Base-by-base conservation (phyloP, 2,329 filamentous ascomycete species). In the Colletotrichum liaoningense region DNA sequence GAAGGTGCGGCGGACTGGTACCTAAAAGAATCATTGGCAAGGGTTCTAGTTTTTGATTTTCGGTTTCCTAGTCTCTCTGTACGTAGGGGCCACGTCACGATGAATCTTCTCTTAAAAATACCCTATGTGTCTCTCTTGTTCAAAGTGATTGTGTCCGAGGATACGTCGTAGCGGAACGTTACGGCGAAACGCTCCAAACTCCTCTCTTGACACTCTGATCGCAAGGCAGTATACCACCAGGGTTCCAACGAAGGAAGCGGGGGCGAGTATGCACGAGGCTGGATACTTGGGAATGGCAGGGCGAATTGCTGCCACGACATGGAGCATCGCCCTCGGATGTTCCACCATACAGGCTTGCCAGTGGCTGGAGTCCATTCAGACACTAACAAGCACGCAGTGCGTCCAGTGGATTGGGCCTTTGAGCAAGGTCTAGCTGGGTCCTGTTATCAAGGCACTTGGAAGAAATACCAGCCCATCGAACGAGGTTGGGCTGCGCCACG, bases 1-100 rank as follows among this genome's bases (percentile, higher is more conserved):
- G 73, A 75, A 75, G 74, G 74, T 75, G 73, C 67, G 69, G 72
- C 68, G 68, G 74, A 73, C 73, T 69, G 67, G 72, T 71, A 75
- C 72, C 71, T 74, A 72, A 70, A 74, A 75, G 72, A 75, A 67
- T 75, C 66, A 75, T 75, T 74, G 63, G 74, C 69, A 73, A 75
- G 59, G 74, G 72, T 75, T 73, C 69, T 69, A 69, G 72, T 73
- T 74, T 75, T 73, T 72, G 73, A 67, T 71, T 70, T 75, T 74
- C 63, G 63, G 68, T 74, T 75, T 75, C 73, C 63, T 75, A 73
- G 72, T 75, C 74, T 75, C 74, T 74, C 69, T 75, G 74, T 75
- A 75, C 69, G 68, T 75, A 75, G 74, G 74, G 72, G 72, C 69
- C 71, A 67, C 69, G 72, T 72, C 62, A 73, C 55, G 62, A 75